Conservation (phyloP, 2,329 filamentous ascomycete species). For the Chrysoporthe cubensis region DNA sequence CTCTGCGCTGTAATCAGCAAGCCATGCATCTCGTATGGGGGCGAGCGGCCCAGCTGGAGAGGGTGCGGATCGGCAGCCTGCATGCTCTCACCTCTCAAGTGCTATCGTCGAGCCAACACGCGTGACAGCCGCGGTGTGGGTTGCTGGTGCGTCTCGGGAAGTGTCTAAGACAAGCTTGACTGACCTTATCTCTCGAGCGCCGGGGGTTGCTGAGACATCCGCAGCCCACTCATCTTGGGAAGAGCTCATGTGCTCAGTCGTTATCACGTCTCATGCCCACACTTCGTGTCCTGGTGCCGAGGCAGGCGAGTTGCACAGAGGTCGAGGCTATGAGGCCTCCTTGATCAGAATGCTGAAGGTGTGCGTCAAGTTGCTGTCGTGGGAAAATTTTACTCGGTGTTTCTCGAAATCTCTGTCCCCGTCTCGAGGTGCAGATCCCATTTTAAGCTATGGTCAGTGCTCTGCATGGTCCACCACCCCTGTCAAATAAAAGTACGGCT, state of each 20-base stretch:
- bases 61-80: slow-evolving; percentile 4
- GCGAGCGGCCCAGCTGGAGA: not conserved
- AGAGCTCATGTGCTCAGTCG: slow-evolving; percentile 18
- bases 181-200: slow-evolving; percentile 1
- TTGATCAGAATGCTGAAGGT: not conserved
- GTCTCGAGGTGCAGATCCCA: slow-evolving; percentile 7
- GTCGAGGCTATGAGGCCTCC: not conserved
- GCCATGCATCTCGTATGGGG: not conserved
- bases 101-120: slow-evolving; percentile 3
- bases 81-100: not conserved
- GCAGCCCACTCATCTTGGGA: slow-evolving; percentile 5
- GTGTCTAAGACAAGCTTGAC: not conserved
- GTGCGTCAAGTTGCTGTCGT: not conserved
- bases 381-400: not conserved
- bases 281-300: not conserved
- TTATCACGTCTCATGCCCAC: slow-evolving; percentile 20
- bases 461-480: slow-evolving; percentile 14
- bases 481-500: not conserved
- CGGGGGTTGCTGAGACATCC: slow-evolving; percentile 12
- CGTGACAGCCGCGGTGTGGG: not conserved
- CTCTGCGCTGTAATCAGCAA: not conserved
- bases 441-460: slow-evolving; percentile 27
- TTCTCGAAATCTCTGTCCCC: slow-evolving; percentile 8
- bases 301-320: not conserved
- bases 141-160: slow-evolving; percentile 4